Percentiles rank a stretch among this genome's conserved stretches.
phyloP scores from a whole-genome alignment of 441 rosid species.

The Eruca vesicaria region DNA sequence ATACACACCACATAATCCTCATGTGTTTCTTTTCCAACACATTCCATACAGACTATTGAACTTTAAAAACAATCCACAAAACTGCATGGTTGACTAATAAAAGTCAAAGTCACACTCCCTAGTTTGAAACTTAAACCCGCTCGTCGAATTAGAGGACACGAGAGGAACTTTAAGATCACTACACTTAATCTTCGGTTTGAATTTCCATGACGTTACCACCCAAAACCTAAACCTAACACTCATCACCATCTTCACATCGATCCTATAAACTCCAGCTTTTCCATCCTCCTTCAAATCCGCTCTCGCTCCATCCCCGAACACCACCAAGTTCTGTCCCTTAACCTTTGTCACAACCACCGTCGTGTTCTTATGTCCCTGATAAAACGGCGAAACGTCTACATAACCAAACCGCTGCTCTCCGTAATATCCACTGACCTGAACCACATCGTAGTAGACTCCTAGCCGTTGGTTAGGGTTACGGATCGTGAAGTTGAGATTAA shows the following conservation, averaged over 20 bases:
- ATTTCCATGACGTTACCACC: conserved; percentile 41
- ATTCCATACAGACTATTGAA: not conserved
- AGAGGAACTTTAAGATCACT: conserved; percentile 53
- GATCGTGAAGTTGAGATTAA: conserved; percentile 33
- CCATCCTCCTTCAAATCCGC: conserved; percentile 38
- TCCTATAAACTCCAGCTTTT: conserved; percentile 40
- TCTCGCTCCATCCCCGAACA: conserved; percentile 33
- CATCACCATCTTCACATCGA: conserved; percentile 50
- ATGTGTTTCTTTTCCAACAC: not conserved
- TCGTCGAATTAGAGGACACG: conserved; percentile 23
- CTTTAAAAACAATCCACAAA: not conserved
- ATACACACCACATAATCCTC: not conserved
- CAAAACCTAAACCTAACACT: conserved; percentile 64
- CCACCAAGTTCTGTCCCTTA: conserved; percentile 39
- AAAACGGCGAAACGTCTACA: conserved; percentile 39
- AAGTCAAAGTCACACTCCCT: conserved; percentile 48
- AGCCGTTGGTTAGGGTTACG: conserved; percentile 74
- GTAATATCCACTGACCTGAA: conserved; percentile 52
- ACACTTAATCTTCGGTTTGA: conserved; percentile 61
- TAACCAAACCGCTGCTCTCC: conserved; percentile 40
- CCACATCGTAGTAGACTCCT: conserved; percentile 61
- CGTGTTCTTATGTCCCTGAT: conserved; percentile 73
- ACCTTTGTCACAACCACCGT: conserved; percentile 38
- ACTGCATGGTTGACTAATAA: not conserved
- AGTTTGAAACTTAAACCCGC: conserved; percentile 18